Base-by-base conservation (phyloP, 495 filamentous ascomycete genomes). In the Saxophila tyrrhenica region DNA sequence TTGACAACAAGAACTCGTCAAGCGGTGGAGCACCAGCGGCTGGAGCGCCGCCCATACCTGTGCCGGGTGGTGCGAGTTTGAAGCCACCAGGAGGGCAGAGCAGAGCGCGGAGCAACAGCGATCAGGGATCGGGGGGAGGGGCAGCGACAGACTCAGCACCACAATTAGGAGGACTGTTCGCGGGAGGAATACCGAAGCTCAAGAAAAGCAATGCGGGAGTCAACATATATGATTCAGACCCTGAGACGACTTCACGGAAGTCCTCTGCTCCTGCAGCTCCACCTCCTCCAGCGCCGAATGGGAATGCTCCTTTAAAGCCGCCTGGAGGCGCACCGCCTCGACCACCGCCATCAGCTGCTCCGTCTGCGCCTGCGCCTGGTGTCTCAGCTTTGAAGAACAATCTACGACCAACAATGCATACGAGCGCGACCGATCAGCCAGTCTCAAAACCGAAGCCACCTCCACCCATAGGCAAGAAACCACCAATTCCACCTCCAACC, bases 171-270 rank as follows among this genome's bases (percentile, higher is more conserved):
- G 92, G 94, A 2, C 69, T 98, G 23, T 94, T 98, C 63, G 89
- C 87, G 9, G 89, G 89, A 25, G 94, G 91, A 25, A 97, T 97
- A 76, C 92, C 92, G 2, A 97, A 95, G 71, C 64, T 98, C 58
- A 83, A 84, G 67, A 95, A 89, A 70, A 82, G 86, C 11, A 79
- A 78, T 29, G 89, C 85, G 23, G 92, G 29, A 35, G 74, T 98
- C 51, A 82, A 94, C 68, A 96, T 92, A 13, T 92, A 95, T 62
- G 72, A 83, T 22, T 88, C 87, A 32, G 88, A 94, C 58, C 80
- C 85, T 13, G 87, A 94, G 59, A 74, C 75, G 41, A 54, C n/a
- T 35, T 50, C 54, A 39, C 42, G 39, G 24, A 41, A 45, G 32
- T 24, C 53, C 1, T 29, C 54, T 7, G n/a, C 25, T n/a, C 19